Conservation (phyloP, 2,329 filamentous ascomycete species). For the Neofusicoccum parvum region DNA sequence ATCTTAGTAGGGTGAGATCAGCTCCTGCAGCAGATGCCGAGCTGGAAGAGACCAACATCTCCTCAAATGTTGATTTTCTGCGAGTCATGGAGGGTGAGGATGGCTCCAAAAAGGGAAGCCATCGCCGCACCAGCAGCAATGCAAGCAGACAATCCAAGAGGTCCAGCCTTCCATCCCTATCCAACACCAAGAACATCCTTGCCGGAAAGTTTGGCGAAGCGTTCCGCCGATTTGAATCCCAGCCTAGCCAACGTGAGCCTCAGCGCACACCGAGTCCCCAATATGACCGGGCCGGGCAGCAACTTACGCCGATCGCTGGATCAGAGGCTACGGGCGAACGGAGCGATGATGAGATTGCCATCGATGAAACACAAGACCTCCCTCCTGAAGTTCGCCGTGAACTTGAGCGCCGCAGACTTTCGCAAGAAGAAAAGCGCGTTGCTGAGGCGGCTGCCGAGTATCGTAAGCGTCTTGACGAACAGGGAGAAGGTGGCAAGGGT, state of each 20-base stretch:
- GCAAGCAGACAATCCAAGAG: constrained; percentile 68
- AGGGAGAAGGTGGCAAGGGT: constrained; percentile 51
- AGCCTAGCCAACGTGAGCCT: constrained; percentile 35
- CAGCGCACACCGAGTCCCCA: constrained; percentile 32
- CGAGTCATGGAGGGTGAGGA: constrained; percentile 68
- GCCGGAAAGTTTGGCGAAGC: constrained; percentile 89
- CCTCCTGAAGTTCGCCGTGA: constrained; percentile 89
- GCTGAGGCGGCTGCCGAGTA: constrained; percentile 89
- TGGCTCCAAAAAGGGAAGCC: constrained; percentile 57
- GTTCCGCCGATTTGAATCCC: constrained; percentile 83
- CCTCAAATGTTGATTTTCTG: constrained; percentile 81
- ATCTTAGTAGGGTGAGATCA: constrained; percentile 24
- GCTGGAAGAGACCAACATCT: constrained; percentile 62
- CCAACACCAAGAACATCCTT: constrained; percentile 79
- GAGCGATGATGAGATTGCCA: constrained; percentile 66
- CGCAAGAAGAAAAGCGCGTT: constrained; percentile 87
- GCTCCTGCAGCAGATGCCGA: constrained; percentile 39
- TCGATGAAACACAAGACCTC: constrained; percentile 70
- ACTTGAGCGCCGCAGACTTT: constrained; percentile 77
- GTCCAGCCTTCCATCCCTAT: constrained; percentile 70
- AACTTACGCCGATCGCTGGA: constrained; percentile 68
- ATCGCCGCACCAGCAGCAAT: constrained; percentile 55
- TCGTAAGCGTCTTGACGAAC: constrained; percentile 69
- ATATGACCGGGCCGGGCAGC: constrained; percentile 26
- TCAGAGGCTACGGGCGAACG: constrained; percentile 72